phyloP scores from a whole-genome alignment of 108 stramenopile species.

The Nitzschia sp. region DNA sequence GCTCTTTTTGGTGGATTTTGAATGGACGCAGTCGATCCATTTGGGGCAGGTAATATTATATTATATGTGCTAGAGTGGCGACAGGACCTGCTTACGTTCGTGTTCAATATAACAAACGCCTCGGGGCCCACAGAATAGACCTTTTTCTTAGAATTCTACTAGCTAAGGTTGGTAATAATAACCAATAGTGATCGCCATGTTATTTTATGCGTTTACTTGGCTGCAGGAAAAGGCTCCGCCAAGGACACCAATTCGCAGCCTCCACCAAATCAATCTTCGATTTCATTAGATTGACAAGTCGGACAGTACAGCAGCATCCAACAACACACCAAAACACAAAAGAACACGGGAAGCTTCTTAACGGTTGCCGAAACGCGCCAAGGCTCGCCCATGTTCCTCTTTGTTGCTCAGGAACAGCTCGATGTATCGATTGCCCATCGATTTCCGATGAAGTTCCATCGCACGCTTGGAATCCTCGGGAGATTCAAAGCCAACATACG shows the following conservation, averaged over 20 bases:
- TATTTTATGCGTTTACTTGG: background rate
- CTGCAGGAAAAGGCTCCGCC: slow-evolving; percentile 51
- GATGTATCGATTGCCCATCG: slow-evolving; percentile 91
- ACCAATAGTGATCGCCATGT: slow-evolving; percentile 6
- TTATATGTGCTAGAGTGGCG: too few species aligned
- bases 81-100: too few species aligned
- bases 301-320: background rate
- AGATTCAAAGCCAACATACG: slow-evolving; percentile 84
- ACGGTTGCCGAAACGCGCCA: slow-evolving; percentile 72
- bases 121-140: too few species aligned
- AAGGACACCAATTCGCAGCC: slow-evolving; percentile 49
- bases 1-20: slow-evolving; percentile 54
- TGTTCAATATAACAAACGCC: too few species aligned
- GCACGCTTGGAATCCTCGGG: slow-evolving; percentile 82
- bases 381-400: slow-evolving; percentile 86
- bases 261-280: background rate
- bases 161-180: too few species aligned
- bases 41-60: too few species aligned
- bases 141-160: too few species aligned
- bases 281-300: background rate
- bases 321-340: background rate
- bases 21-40: too few species aligned
- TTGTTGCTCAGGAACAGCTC: slow-evolving; percentile 95
- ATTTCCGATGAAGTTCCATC: slow-evolving; percentile 85
- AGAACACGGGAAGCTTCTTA: slow-evolving; percentile 32